These are phyloP conservation scores for Russula ochroleuca DNA, from an alignment of 768 basidiomycete species.

Conservation along the genomic window DNA sequence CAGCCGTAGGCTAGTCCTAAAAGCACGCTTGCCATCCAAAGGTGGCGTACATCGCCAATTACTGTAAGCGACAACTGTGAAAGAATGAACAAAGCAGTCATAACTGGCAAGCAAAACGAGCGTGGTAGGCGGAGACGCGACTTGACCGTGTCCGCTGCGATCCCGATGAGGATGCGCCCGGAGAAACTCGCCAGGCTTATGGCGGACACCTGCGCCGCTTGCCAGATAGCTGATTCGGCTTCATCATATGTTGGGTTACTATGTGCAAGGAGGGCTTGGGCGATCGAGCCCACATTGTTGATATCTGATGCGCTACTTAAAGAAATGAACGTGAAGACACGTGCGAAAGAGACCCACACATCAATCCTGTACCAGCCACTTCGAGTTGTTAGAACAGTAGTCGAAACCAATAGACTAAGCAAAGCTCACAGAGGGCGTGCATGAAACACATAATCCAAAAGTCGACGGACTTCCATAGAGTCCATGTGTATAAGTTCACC, in stretches of 20 bases:
- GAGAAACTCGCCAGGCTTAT: conserved; percentile 78
- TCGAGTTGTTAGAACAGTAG: not conserved
- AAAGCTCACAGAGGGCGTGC: conserved; percentile 50
- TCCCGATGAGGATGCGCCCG: conserved; percentile 71
- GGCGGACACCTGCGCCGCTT: conserved; percentile 79
- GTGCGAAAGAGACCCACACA: conserved; percentile 48
- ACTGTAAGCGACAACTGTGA: conserved; percentile 61
- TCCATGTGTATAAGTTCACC: conserved; percentile 52
- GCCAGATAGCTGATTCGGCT: conserved; percentile 64
- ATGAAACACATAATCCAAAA: conserved; percentile 62
- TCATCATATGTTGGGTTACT: conserved; percentile 60
- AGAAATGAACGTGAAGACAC: not conserved
- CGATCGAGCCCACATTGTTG: conserved; percentile 81
- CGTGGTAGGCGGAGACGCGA: conserved; percentile 56
- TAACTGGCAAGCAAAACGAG: conserved; percentile 63
- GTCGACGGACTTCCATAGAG: conserved; percentile 48
- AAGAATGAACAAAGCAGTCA: conserved; percentile 61
- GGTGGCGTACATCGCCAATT: conserved; percentile 51
- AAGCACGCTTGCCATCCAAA: conserved; percentile 59
- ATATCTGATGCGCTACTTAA: conserved; percentile 47
- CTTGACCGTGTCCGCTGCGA: conserved; percentile 64
- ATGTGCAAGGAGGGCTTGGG: conserved; percentile 62
- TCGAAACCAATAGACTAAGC: not conserved
- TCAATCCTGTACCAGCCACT: conserved; percentile 73
- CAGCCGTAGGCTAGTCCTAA: conserved; percentile 71